phyloP scores from a whole-genome alignment of 169 alveolate species.

The Plasmodium vinckei region DNA sequence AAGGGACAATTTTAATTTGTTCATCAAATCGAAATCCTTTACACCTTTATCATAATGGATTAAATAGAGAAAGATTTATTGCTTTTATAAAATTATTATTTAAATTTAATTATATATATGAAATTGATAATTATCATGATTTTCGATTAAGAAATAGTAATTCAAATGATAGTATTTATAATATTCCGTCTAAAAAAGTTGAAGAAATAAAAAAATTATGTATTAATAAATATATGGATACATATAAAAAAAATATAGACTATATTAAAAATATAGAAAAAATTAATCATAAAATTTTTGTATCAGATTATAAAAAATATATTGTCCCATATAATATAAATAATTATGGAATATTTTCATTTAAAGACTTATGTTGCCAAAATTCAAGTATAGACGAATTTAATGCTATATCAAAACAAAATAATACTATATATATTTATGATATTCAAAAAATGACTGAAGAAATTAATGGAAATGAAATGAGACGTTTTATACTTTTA shows the following conservation, averaged over 20 bases:
- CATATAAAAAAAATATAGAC: slow-evolving; percentile 26
- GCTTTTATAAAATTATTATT: slow-evolving; percentile 80
- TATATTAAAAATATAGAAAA: slow-evolving; percentile 36
- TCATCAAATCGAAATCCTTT: slow-evolving; percentile 84
- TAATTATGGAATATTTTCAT: slow-evolving; percentile 50
- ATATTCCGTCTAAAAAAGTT: slow-evolving; percentile 31
- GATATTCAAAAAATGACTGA: slow-evolving; percentile 71
- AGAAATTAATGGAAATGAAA: slow-evolving; percentile 69
- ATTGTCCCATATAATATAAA: slow-evolving; percentile 42
- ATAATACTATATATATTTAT: slow-evolving; percentile 52
- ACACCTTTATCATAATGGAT: slow-evolving; percentile 81
- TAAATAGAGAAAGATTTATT: slow-evolving; percentile 82
- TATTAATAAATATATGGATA: slow-evolving; percentile 17
- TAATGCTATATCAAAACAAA: slow-evolving; percentile 57
- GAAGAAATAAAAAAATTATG: slow-evolving; percentile 57
- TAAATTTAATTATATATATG: slow-evolving; percentile 68
- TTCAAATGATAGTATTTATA: slow-evolving; percentile 26
- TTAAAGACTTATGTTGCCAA: slow-evolving; percentile 53
- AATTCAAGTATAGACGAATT: slow-evolving; percentile 69
- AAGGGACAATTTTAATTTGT: slow-evolving; percentile 77
- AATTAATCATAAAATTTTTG: slow-evolving; percentile 15
- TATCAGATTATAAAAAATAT: slow-evolving; percentile 44
- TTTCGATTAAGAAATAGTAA: slow-evolving; percentile 49
- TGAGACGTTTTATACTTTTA: slow-evolving; percentile 60
- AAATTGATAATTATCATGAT: slow-evolving; percentile 63